Base-by-base conservation (phyloP, 306 rosid species). In the Lathyrus aphaca region DNA sequence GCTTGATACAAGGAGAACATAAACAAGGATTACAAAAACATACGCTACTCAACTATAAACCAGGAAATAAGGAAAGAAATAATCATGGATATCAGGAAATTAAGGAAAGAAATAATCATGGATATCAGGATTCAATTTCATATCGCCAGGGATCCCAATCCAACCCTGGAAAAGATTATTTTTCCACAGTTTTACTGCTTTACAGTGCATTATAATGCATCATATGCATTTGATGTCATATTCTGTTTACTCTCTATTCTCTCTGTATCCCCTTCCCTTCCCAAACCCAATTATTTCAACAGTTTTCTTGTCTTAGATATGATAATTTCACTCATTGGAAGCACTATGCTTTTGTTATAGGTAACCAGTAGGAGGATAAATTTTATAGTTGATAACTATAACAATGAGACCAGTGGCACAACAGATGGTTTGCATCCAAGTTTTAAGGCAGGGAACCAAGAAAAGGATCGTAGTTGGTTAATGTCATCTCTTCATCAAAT, bases 401-500 rank as follows among this genome's bases (percentile, higher is more conserved):
- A 55, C 74, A 83, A 85, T 25, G 97, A 83, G 75, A 48, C 72
- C 69, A 79, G 83, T 76, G 49, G 79, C 48, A 38, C 77, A 62
- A 54, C 51, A 30, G 88, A 86, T 64, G 83, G 68, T 55, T 54
- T 57, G 58, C 86, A 74, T 76, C 60, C 84, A 32, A 57, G 76
- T 72, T 73, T 45, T 57, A 86, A 84, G 72, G 59, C 69, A 51
- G 80, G 76, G 66, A 81, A 82, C 30, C 85, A 72, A 73, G 92
- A 89, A 77, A 92, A 92, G 80, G 95, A 87, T 60, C 89, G 90
- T 35, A 89, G 95, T 78, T 92, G 95, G 97, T 77, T 72, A 70
- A 84, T 89, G 82, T 81, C 95, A 38, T 89, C 97, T 76, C 92
- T 92, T 77, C 97, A 89, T 84, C 97, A 92, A 80, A 92, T 92